These are phyloP conservation scores for Pseudogymnoascus sp. DNA, from an alignment of 2,329 filamentous ascomycete species.

Conservation along the genomic window DNA sequence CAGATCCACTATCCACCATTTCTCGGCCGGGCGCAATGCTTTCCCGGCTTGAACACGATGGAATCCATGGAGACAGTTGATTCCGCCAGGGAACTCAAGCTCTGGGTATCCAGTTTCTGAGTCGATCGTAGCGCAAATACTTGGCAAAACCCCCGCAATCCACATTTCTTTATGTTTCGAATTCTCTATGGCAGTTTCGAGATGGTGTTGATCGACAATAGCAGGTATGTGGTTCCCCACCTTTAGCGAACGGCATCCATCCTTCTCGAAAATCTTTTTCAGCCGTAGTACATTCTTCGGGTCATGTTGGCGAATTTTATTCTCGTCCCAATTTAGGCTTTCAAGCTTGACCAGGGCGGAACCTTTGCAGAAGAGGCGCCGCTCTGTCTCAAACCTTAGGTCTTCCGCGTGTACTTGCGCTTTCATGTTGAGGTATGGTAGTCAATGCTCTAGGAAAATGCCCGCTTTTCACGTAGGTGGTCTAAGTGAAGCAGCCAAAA, in stretches of 20 bases:
- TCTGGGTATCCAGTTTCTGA: conserved; percentile 8
- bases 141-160: too few relatives aligned
- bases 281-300: too few relatives aligned
- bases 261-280: too few relatives aligned
- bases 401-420: conserved; percentile 15
- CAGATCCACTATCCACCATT: conserved; percentile 21
- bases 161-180: too few relatives aligned
- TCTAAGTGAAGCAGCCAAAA: conserved; percentile 9
- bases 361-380: conserved; percentile 14
- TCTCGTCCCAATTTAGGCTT: conserved; percentile 15
- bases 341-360: conserved; percentile 16
- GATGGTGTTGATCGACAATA: conserved; percentile 82
- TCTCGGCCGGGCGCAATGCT: conserved; percentile 14
- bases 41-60: conserved; percentile 18
- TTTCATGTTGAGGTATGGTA: not conserved
- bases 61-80: conserved; percentile 16
- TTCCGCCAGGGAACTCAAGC: not conserved
- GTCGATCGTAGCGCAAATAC: too few relatives aligned
- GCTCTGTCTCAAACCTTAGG: conserved; percentile 14
- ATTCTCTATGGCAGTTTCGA: conserved; percentile 73
- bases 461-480: conserved; percentile 7
- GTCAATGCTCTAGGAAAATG: not conserved
- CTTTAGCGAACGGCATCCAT: conserved; percentile 13
- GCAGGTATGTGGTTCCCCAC: conserved; percentile 39
- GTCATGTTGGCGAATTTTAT: conserved; percentile 7